Evolutionary conservation across 352 stramenopile species (phyloP), one percentile per base, ranked within the genome.

Genomic region (Bremia lactucae): DNA sequence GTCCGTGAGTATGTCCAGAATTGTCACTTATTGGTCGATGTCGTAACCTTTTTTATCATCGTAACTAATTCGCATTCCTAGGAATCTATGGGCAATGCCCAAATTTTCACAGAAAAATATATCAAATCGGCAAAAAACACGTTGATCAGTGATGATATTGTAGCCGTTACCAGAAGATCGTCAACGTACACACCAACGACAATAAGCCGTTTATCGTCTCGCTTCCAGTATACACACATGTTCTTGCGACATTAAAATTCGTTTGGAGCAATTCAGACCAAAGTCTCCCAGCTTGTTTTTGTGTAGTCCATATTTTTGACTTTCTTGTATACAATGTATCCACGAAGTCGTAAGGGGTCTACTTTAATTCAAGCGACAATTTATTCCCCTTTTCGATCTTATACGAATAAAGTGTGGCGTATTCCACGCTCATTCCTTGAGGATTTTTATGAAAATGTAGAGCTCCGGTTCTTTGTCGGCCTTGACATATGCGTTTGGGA

Each of bases 311-410:
- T n/a, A n/a, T n/a, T n/a, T n/a, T n/a, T n/a, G n/a, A n/a, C n/a
- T n/a, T n/a, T n/a, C n/a, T n/a, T n/a, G n/a, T n/a, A n/a, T 61
- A n/a, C n/a, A n/a, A n/a, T n/a, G n/a, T n/a, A n/a, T n/a, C n/a
- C n/a, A n/a, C n/a, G 0, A 68, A 26, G 0, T 57, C 52, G 26
- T 71, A 71, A 0, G 68, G 26, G 8, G 46, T 57, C 7, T 63
- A 59, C 13, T 47, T 18, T 0, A 68, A 19, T 2, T 36, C n/a
- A 26, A 62, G 26, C 9, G 19, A 34, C 0, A 63, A 18, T n/a
- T 59, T 42, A 0, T 24, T n/a, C 3, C 11, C 8, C 15, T 20
- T 40, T 2, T 2, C n/a, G n/a, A n/a, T n/a, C n/a, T n/a, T n/a
- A n/a, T n/a, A n/a, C n/a, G n/a, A n/a, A n/a, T n/a, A n/a, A n/a